These are phyloP conservation scores for Adansonia rubrostipa DNA, from an alignment of 441 rosid species.

Conservation along the genomic window DNA sequence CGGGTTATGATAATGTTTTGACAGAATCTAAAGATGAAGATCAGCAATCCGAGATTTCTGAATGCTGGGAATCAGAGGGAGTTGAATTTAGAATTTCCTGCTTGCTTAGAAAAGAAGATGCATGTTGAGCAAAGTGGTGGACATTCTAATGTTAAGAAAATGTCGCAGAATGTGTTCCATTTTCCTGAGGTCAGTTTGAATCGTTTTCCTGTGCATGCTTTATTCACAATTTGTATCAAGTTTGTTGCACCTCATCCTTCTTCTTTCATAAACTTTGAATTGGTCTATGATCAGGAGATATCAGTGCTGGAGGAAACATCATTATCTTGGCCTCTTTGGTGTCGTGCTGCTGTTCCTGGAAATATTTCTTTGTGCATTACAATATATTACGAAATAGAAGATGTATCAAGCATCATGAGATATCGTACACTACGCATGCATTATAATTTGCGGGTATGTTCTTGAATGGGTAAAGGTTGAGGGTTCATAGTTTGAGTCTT, in stretches of 20 bases:
- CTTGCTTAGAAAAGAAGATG: slow-evolving; percentile 65
- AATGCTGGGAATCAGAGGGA: slow-evolving; percentile 60
- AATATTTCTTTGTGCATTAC: slow-evolving; percentile 60
- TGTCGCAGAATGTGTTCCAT: slow-evolving; percentile 51
- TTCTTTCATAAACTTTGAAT: slow-evolving; percentile 32
- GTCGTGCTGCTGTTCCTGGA: slow-evolving; percentile 95
- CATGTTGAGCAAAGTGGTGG: slow-evolving; percentile 40
- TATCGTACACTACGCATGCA: slow-evolving; percentile 89
- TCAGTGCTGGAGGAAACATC: slow-evolving; percentile 59
- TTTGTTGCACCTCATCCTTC: slow-evolving; percentile 29
- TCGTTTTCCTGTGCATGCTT: slow-evolving; percentile 28
- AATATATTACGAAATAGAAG: slow-evolving; percentile 87
- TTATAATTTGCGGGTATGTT: slow-evolving; percentile 73
- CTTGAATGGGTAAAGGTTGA: slow-evolving; percentile 26
- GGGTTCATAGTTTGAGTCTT: slow-evolving; percentile 17
- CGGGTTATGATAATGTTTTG: slow-evolving; percentile 29
- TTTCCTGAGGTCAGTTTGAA: slow-evolving; percentile 82
- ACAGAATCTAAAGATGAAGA: slow-evolving; percentile 96
- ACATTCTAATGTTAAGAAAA: slow-evolving; percentile 41
- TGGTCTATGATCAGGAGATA: slow-evolving; percentile 58
- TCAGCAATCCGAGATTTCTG: slow-evolving; percentile 82
- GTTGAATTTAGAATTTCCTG: slow-evolving; percentile 60
- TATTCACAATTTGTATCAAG: slow-evolving; percentile 26
- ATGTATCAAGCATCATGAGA: slow-evolving; percentile 74
- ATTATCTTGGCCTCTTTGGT: slow-evolving; percentile 90